Base-by-base conservation (phyloP, 2,329 filamentous ascomycete genomes). In the Claviceps quebecensis region DNA sequence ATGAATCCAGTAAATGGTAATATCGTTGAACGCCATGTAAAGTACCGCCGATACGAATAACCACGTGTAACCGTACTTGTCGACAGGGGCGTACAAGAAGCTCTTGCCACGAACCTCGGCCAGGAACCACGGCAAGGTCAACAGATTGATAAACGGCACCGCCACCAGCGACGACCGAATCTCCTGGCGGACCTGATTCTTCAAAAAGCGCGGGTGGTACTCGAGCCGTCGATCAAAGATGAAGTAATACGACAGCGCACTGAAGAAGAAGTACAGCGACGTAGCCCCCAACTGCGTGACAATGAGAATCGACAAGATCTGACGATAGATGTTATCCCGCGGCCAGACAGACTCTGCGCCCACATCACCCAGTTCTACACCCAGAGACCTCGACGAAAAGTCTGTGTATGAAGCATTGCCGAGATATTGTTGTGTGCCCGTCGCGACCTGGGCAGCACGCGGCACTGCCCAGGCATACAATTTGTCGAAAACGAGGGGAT, bases 1-100 rank as follows among this genome's bases (percentile, higher is more conserved):
- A 72, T 95, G 89, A 61, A 94, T 91, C 77, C 85, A 87, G 76
- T 95, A 95, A 72, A 95, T 90, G 71, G 77, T 13, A 16, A 49
- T n/a, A 34, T 47, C 49, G 29, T 49, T 49, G 8, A 44, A 49
- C 4, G 39, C 48, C 14, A 49, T 69, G 65, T 70, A 73, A 34
- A 73, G 57, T 1, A 68, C 17, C 0, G 65, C 57, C 45, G 70
- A 72, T 49, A 66, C 45, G 11, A 53, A 49, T 54, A 72, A 49
- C 70, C 70, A 73, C 8, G 59, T 22, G 61, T 63, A 69, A 52
- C 67, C 67, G 47, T 69, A 70, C 38, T 71, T 69, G 49, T 59
- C 55, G 4, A 69, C 59, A 17, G 62, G 51, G 13, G 61, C 58
- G 59, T 74, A 74, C 9, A 74, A 61, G 54, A 69, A 49, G 55